Base-by-base conservation (phyloP, 345 rosid genomes). In the Lepidium sativum region DNA sequence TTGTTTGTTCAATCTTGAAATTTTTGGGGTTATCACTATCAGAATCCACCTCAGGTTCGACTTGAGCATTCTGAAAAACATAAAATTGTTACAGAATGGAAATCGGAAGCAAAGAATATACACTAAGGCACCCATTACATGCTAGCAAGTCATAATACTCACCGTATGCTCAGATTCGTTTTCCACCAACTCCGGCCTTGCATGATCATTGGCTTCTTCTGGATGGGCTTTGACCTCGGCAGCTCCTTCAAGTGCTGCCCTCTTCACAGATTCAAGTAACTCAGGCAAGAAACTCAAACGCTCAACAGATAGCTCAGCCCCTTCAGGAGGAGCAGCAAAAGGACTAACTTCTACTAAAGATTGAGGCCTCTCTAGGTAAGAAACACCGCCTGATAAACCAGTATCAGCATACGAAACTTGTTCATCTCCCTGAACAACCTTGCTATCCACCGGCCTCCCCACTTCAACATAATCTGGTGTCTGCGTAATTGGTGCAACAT, bases 1-100 rank as follows among this genome's bases (percentile, higher is more conserved):
- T 85, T 53, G 97, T 94, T 41, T 81, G 91, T 81, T 94, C 99
- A 70, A 94, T 94, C 81, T 81, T 85, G 52, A 77, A 80, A 34
- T 63, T 77, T 55, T 78, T 71, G 58, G 77, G 42, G 73, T 73
- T 82, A 18, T 85, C 86, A 33, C 68, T 78, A 71, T 90, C 96
- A 58, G 83, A 83, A 73, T 78, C 91, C 72, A 78, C 18, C 80
- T 86, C 95, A 67, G 60, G n/a, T 54, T 86, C 92, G 38, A 80
- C 89, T 65, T 76, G 85, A 17, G 72, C 78, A 68, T 79, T 85
- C 97, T 94, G 73, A 41, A 63, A 79, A 38, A 75, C 9, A 54
- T 27, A 4, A 45, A 23, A 4, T 43, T 52, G 48, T 66, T 34
- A 62, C 27, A 47, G 29, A n/a, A 71, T 81, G 17, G 80, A 50